Percentiles rank a stretch among this genome's conserved stretches.
Evolutionary conservation across 805 yeast species (phyloP).

Genomic region (Metschnikowia shivogae): DNA sequence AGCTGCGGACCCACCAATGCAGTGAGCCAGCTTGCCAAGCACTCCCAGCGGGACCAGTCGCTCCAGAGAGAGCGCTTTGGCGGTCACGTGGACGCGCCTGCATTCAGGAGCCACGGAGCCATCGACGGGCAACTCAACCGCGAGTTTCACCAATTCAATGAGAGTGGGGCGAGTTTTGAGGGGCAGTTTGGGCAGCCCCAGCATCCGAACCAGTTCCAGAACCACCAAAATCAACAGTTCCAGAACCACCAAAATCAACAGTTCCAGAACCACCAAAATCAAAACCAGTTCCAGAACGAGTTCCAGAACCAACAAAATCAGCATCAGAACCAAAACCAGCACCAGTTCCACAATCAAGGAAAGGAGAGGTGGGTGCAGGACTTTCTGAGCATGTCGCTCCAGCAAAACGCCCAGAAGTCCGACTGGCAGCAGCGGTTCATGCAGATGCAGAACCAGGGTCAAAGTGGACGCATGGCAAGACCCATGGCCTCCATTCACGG

Average conservation of each 20-base stretch:
- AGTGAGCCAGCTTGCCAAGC: slow-evolving; percentile 37
- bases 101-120: slow-evolving; percentile 18
- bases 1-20: slow-evolving; percentile 47
- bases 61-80: slow-evolving; percentile 30
- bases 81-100: neutral
- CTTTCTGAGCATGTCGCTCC: slow-evolving; percentile 13
- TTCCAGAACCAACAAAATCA: slow-evolving; percentile 12
- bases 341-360: neutral
- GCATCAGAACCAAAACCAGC: slow-evolving; percentile 3
- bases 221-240: slow-evolving; percentile 20
- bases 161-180: slow-evolving; percentile 9
- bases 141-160: slow-evolving; percentile 36
- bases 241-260: slow-evolving; percentile 11
- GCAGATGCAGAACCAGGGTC: slow-evolving; percentile 11
- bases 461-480: neutral
- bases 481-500: neutral
- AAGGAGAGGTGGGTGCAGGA: slow-evolving; percentile 15
- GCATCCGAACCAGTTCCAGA: slow-evolving; percentile 1
- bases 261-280: slow-evolving; percentile 1
- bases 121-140: slow-evolving; percentile 34
- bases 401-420: slow-evolving; percentile 7
- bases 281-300: slow-evolving; percentile 12
- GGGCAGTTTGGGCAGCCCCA: neutral
- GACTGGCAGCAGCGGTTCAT: slow-evolving; percentile 28
- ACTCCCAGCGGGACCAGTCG: slow-evolving; percentile 39